Percentiles rank a stretch among this genome's conserved stretches.
phyloP scores from a whole-genome alignment of 2,329 filamentous ascomycete genomes.

The Fusarium sarcochroum region DNA sequence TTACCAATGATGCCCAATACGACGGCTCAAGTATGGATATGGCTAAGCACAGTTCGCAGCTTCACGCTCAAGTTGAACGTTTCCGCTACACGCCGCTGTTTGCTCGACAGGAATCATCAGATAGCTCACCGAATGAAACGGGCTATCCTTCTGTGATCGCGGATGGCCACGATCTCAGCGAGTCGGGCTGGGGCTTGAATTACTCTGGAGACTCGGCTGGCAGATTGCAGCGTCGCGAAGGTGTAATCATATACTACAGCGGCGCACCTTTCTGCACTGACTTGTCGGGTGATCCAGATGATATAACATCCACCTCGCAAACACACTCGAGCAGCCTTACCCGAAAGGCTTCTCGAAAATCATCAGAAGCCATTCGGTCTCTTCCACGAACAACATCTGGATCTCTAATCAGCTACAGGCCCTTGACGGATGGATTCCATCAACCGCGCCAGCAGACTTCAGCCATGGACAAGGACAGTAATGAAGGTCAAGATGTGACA shows the following conservation, averaged over 20 bases:
- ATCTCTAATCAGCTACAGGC: constrained; percentile 63
- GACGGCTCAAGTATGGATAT: constrained; percentile 55
- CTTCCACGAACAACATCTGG: constrained; percentile 64
- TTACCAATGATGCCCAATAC: constrained; percentile 53
- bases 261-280: constrained; percentile 86
- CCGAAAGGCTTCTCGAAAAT: constrained; percentile 46
- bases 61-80: constrained; percentile 58
- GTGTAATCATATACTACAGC: constrained; percentile 88
- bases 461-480: constrained; percentile 48
- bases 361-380: constrained; percentile 38
- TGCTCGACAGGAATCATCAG: constrained; percentile 63
- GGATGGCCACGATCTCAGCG: constrained; percentile 64
- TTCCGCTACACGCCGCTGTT: constrained; percentile 78
- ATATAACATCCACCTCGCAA: constrained; percentile 60
- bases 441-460: constrained; percentile 16
- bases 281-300: constrained; percentile 76
- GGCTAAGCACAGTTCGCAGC: constrained; percentile 57
- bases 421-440: constrained; percentile 60
- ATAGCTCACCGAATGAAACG: constrained; percentile 64
- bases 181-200: constrained; percentile 63
- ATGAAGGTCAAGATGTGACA: constrained; percentile 48
- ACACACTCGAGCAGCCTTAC: constrained; percentile 63
- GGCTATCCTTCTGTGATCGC: constrained; percentile 62
- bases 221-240: constrained; percentile 72
- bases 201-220: constrained; percentile 63